These are phyloP conservation scores for Boletus speciosus DNA, from an alignment of 768 basidiomycete genomes.

Conservation along the genomic window DNA sequence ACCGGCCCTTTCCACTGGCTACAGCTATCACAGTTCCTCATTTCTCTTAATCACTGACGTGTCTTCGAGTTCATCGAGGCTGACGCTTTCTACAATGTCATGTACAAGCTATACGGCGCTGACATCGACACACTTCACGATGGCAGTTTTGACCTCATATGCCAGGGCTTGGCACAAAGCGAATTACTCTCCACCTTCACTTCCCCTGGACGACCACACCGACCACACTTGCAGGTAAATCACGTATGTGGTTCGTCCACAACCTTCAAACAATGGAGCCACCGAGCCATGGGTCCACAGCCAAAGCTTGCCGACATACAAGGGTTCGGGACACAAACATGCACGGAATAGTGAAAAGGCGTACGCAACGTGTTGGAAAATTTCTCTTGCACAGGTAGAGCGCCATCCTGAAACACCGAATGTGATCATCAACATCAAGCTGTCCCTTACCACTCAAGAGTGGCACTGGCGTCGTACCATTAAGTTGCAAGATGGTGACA, in stretches of 20 bases:
- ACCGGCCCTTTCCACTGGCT: neutral
- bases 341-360: neutral
- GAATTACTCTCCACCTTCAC: neutral
- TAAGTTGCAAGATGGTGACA: no score
- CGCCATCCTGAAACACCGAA: constrained; percentile 2
- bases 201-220: neutral
- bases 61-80: neutral
- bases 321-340: neutral
- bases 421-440: neutral
- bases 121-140: neutral
- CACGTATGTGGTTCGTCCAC: neutral
- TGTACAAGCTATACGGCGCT: neutral
- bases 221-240: neutral
- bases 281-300: neutral
- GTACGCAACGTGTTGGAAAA: constrained; percentile 4
- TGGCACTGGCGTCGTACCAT: neutral
- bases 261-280: neutral
- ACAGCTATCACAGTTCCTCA: neutral
- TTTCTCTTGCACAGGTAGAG: constrained; percentile 9
- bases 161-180: neutral
- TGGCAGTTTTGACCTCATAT: neutral
- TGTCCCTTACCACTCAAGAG: neutral
- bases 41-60: neutral
- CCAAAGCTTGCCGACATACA: neutral
- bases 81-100: neutral